Evolutionary conservation across 805 yeast species (phyloP), one percentile per base, ranked within the genome.

Genomic region (Candida wancherniae): DNA sequence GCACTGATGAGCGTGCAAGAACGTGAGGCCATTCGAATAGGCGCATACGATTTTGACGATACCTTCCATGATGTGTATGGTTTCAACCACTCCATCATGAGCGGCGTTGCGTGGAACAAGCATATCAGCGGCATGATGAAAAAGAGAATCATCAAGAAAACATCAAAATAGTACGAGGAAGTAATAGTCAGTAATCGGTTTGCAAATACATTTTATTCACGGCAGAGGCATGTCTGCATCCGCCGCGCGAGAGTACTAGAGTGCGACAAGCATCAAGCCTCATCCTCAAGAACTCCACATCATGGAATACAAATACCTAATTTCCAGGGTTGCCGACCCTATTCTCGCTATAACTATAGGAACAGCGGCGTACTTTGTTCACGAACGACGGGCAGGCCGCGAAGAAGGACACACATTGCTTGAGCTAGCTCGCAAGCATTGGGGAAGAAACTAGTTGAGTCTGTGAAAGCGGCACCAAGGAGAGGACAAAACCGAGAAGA

Each of bases 91-190:
- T 57, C 67, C 5, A 60, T 63, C 20, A 65, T 65, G 71, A 62
- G 68, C 36, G 80, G 82, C 3, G 78, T 75, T 9, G 73, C 69
- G 31, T 77, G 84, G 84, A 77, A 77, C 50, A 73, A 70, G 40
- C 73, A 69, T 47, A 61, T 77, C 22, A 69, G 76, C 31, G 71
- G 65, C 40, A 73, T 66, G 45, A 74, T 77, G 63, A 32, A 31
- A 15, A 37, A 37, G 13, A 37, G 34, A 26, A 22, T 34, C 21
- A 31, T 34, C 11, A 33, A 33, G 12, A 37, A 9, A 18, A 9
- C 19, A 7, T 18, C 19, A 6, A 18, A 18, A 9, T 18, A 18
- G 19, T 9, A 18, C 19, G 9, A 18, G 9, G 9, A 18, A 18
- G 9, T 7, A 7, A 18, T 18, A 6, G 6, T 18, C 9, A 18